Base-by-base conservation (phyloP, 306 rosid genomes). In the Quercus glauca region DNA sequence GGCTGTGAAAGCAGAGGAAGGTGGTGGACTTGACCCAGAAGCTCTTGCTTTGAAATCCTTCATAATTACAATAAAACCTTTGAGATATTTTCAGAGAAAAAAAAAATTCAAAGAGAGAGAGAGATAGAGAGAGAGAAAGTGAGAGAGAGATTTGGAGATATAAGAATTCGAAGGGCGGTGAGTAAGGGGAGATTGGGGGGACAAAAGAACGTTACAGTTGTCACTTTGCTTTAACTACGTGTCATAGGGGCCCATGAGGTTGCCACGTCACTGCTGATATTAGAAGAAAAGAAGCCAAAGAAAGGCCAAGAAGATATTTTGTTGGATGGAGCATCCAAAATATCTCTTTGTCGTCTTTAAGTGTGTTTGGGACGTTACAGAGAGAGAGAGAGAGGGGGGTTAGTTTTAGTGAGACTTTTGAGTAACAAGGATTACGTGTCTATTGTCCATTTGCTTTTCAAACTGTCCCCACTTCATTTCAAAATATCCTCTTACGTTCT, bases 151-250 rank as follows among this genome's bases (percentile, higher is more conserved):
- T 1, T 49, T 9, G 33, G 25, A 31, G 61, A 61, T 23, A 80
- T 75, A 77, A 79, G 91, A 69, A 19, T 13, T 14, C 11, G 75
- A 85, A 72, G 79, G 83, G 83, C 41, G 78, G 82, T 76, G 83
- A 35, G 29, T 1, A 75, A 41, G 45, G 43, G 2, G 43, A 10
- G 9, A 1, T 2, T 3, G 45, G 86, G 79, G 82, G 82, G 74
- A 82, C 80, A 74, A 89, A 88, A 83, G 74, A 80, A 29, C 41
- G 80, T 76, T 81, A 89, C 92, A 87, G 85, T 82, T 90, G 92
- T 92, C 86, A 65, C 9, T 6, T 81, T 81, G 69, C 96, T 90
- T 92, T 94, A 89, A 86, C 97, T 11, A 92, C 93, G 96, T 91
- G 93, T 86, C 90, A 59, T 60, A 10, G 17, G 82, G 89, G 88